These are phyloP conservation scores for Beta corolliflora DNA, from an alignment of 179 eudicot species.

Conservation along the genomic window DNA sequence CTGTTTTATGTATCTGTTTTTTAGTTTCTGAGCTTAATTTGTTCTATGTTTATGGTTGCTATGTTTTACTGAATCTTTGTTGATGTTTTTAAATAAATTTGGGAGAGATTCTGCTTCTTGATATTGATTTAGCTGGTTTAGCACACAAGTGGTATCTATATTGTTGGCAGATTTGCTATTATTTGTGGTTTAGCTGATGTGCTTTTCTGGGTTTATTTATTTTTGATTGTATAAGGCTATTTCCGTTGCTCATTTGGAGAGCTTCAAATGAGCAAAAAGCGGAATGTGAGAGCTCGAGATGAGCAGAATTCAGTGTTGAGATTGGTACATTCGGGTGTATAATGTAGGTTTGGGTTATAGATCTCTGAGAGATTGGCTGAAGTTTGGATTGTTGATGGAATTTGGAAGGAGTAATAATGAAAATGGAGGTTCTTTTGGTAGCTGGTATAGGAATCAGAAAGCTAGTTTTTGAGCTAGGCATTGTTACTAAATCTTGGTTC, in stretches of 20 bases:
- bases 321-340: no score
- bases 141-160: background rate
- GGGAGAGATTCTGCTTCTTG: background rate
- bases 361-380: background rate
- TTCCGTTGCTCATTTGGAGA: no score
- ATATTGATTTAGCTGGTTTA: background rate
- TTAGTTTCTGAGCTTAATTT: background rate
- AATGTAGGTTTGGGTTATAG: no score
- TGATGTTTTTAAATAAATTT: background rate
- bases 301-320: no score
- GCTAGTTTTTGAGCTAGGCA: no score
- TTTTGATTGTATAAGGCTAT: background rate
- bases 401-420: background rate
- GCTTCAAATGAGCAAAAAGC: no score
- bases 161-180: background rate
- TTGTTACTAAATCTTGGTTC: no score
- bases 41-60: background rate
- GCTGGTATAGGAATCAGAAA: background rate
- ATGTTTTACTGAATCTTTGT: background rate
- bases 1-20: background rate
- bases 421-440: no score
- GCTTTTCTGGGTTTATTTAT: background rate
- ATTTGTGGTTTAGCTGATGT: background rate
- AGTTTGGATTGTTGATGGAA: background rate
- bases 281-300: no score